Evolutionary conservation across 2,329 filamentous ascomycete species (phyloP).

Genomic region (Trichoderma citrinoviride): DNA sequence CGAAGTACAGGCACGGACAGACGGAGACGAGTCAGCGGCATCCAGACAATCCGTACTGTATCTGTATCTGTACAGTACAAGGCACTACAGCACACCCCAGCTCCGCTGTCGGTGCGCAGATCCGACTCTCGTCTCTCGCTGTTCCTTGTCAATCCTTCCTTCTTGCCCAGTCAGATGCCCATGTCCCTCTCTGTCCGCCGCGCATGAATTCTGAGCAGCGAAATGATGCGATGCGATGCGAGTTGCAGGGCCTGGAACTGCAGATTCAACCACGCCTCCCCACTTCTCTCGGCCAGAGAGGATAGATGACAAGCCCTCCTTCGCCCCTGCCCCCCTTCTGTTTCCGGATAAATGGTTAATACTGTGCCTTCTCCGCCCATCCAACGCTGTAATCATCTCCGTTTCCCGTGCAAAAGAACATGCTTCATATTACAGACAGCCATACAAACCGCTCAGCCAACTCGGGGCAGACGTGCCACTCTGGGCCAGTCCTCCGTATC

Average conservation of each 20-base stretch:
- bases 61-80: not conserved
- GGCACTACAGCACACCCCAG: not conserved
- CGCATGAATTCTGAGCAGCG: slow-evolving; percentile 1
- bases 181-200: not conserved
- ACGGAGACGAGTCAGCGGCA: not conserved
- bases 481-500: slow-evolving; percentile 5
- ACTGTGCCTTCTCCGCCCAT: not conserved
- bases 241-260: not conserved
- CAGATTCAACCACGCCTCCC: not conserved
- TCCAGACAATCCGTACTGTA: not conserved
- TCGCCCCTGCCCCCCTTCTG: not conserved
- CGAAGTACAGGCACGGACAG: not conserved
- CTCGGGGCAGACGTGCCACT: slow-evolving; percentile 2
- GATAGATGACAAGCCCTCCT: too few species aligned
- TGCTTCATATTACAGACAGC: not conserved
- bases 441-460: not conserved
- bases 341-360: slow-evolving; percentile 15
- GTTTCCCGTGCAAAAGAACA: not conserved
- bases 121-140: not conserved
- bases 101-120: slow-evolving; percentile 10
- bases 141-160: not conserved
- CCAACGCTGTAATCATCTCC: slow-evolving; percentile 1
- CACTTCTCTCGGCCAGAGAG: not conserved
- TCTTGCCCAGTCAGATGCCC: not conserved
- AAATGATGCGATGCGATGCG: not conserved